Conservation (phyloP, 257 asterid species). For the Solanum piurae region DNA sequence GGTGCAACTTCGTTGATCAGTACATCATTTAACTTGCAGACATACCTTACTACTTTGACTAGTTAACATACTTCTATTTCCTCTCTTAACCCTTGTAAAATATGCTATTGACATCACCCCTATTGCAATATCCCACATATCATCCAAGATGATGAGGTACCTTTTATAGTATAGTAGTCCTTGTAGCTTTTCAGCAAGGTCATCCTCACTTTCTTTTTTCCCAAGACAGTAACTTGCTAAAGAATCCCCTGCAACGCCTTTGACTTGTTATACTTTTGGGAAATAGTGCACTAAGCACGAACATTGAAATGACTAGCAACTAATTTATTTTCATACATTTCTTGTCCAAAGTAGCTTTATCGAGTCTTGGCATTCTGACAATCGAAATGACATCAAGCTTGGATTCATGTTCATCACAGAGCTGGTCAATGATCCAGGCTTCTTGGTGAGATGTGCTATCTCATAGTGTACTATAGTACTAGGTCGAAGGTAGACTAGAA, state of each 20-base stretch:
- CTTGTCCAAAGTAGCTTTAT: neutral
- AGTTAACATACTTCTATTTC: neutral
- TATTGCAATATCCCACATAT: neutral
- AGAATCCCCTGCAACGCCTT: neutral
- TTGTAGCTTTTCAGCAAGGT: neutral
- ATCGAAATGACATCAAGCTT: neutral
- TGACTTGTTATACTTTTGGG: neutral
- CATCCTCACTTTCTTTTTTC: neutral
- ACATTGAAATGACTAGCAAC: neutral
- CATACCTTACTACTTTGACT: neutral
- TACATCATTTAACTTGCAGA: neutral
- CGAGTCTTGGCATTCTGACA: neutral
- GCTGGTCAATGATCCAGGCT: neutral
- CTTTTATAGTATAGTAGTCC: neutral
- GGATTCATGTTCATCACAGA: neutral
- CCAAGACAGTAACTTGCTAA: neutral
- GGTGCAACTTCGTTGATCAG: neutral
- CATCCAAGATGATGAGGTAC: neutral
- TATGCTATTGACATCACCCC: neutral
- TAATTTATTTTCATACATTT: neutral
- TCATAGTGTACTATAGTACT: no score
- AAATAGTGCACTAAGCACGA: neutral
- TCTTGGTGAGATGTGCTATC: neutral
- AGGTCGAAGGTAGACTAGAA: no score
- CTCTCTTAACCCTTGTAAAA: neutral